phyloP scores from a whole-genome alignment of 148 eudicot species.

The Rheum nobile region DNA sequence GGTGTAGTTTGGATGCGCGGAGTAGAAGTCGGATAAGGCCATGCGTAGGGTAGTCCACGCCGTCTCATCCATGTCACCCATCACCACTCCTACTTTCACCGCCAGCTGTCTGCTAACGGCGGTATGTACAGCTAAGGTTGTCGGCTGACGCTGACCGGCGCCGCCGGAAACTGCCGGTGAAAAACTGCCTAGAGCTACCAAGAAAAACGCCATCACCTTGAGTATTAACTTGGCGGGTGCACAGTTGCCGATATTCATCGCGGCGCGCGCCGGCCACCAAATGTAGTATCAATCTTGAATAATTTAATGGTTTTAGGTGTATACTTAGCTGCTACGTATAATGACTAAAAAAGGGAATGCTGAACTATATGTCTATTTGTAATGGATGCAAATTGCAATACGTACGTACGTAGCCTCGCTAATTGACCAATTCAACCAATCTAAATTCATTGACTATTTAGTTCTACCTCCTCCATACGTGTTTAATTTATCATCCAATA shows the following conservation, averaged over 20 bases:
- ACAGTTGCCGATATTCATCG: background rate
- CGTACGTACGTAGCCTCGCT: too few relatives aligned
- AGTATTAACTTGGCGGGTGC: too few relatives aligned
- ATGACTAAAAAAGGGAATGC: too few relatives aligned
- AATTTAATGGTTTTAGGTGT: too few relatives aligned
- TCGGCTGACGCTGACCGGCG: background rate
- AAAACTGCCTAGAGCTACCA: background rate
- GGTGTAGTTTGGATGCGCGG: conserved; percentile 15
- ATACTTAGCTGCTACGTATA: too few relatives aligned
- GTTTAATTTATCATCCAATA: too few relatives aligned
- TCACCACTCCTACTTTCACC: conserved; percentile 44
- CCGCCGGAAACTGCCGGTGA: background rate
- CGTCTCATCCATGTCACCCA: conserved; percentile 22
- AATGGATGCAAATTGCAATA: too few relatives aligned
- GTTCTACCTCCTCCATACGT: too few relatives aligned
- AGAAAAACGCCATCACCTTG: background rate
- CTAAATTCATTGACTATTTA: too few relatives aligned
- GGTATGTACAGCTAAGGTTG: background rate
- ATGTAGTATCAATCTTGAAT: too few relatives aligned
- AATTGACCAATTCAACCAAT: too few relatives aligned
- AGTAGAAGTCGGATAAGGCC: conserved; percentile 51
- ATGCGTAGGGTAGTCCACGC: conserved; percentile 30
- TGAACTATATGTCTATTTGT: too few relatives aligned
- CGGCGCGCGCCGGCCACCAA: background rate
- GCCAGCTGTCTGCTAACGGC: background rate